Base-by-base conservation (phyloP, 768 basidiomycete genomes). In the Coprinellus micaceus region DNA sequence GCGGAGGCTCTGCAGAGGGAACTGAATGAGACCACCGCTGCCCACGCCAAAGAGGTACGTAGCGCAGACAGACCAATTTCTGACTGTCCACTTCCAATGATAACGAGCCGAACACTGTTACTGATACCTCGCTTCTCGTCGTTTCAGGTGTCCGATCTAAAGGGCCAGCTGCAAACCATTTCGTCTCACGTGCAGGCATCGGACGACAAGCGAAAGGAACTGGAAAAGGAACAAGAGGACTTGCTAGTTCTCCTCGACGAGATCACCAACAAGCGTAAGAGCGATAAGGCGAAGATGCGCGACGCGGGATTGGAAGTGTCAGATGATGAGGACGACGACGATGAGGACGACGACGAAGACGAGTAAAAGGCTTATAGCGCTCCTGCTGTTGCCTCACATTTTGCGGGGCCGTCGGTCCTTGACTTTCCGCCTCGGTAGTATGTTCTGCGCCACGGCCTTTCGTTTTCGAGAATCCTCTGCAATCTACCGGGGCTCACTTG, bases 191-290 rank as follows among this genome's bases (percentile, higher is more conserved):
- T 92, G 7, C 68, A 71, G 41, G 72, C 71, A 1, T 76, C 84
- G 9, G 81, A 88, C 61, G 79, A 77, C 54, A 89, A 86, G 67
- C 80, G 82, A 48, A 86, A 82, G 61, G 94, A 97, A 9, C 83
- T 85, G 22, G 94, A 97, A 70, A 95, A 94, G 71, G 96, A 99
- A 69, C 95, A 98, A 63, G 96, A 98, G 67, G 96, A 99, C 70
- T 69, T 98, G 47, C 76, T 99, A 21, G 95, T 99, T 11, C 72
- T 98, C 29, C 75, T 99, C 3, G 97, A 98, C 64, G 97, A 98
- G 72, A 76, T 97, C 59, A 90, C 84, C 44, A 81, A 75, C 60
- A 99, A 99, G 73, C 79, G 95, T 52, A 82, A 81, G 73, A 77
- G 76, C 61, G 97, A 98, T 66, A 98, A 98, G 75, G 79, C 69